Conservation (phyloP, 2,329 filamentous ascomycete genomes). For the Penicillium hordei region DNA sequence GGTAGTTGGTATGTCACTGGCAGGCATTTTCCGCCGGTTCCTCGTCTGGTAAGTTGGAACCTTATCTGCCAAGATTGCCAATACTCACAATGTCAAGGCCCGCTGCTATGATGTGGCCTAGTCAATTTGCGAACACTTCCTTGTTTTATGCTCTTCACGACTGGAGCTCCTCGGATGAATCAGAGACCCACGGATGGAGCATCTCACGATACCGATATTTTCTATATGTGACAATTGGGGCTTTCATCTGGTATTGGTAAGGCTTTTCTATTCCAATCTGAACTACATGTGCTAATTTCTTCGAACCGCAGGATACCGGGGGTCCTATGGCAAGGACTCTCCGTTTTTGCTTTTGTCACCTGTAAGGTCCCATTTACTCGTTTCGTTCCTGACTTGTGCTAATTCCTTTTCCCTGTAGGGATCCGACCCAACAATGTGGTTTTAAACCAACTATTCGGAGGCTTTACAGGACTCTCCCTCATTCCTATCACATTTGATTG, state of each 20-base stretch:
- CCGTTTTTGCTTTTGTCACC: slow-evolving; percentile 66
- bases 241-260: slow-evolving; percentile 62
- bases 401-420: slow-evolving; percentile 9
- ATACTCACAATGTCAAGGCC: slow-evolving; percentile 19
- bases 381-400: neutral
- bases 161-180: slow-evolving; percentile 52
- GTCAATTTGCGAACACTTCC: slow-evolving; percentile 62
- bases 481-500: slow-evolving; percentile 61
- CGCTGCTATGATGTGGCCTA: slow-evolving; percentile 70
- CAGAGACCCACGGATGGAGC: slow-evolving; percentile 58
- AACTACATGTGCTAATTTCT: neutral
- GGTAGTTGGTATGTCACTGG: slow-evolving; percentile 62
- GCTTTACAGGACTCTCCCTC: slow-evolving; percentile 64
- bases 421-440: slow-evolving; percentile 61
- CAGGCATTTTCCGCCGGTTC: slow-evolving; percentile 63
- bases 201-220: slow-evolving; percentile 67
- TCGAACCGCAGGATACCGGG: slow-evolving; percentile 52
- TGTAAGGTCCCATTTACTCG: slow-evolving; percentile 44
- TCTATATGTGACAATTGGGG: slow-evolving; percentile 52
- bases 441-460: slow-evolving; percentile 59
- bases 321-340: slow-evolving; percentile 64
- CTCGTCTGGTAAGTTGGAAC: slow-evolving; percentile 46
- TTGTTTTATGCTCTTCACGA: slow-evolving; percentile 72
- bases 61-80: neutral
- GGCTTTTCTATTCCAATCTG: neutral